These are phyloP conservation scores for Fusarium albosuccineum DNA, from an alignment of 2,329 filamentous ascomycete genomes.

Conservation along the genomic window DNA sequence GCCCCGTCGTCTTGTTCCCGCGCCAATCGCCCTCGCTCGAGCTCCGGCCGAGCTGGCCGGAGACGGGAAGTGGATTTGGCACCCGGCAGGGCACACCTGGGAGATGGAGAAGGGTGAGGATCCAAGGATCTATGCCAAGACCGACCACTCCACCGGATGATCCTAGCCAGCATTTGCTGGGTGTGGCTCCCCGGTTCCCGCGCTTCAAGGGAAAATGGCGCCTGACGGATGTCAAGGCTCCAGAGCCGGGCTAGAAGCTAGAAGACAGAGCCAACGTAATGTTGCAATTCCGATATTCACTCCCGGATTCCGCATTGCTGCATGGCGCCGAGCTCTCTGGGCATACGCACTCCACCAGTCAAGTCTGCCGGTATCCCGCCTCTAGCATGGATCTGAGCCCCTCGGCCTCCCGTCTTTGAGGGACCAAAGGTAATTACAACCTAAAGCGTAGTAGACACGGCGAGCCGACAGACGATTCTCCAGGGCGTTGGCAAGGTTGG, in stretches of 20 bases:
- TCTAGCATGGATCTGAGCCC: conserved; percentile 21
- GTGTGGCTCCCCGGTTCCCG: conserved; percentile 2
- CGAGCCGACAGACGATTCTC: conserved; percentile 7
- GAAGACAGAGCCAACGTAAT: not conserved
- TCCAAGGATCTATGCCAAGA: conserved; percentile 3
- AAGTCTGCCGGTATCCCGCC: conserved; percentile 9
- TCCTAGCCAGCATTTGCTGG: conserved; percentile 1
- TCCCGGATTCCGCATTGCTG: not conserved
- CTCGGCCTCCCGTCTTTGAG: conserved; percentile 12
- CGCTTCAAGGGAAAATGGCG: conserved; percentile 4
- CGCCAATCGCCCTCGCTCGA: conserved; percentile 19
- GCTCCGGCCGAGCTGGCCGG: not conserved
- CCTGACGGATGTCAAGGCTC: conserved; percentile 6
- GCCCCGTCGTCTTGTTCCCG: not conserved
- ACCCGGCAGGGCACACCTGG: not conserved
- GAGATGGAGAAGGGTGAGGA: not conserved
- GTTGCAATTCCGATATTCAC: conserved; percentile 1
- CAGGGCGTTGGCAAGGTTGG: not conserved
- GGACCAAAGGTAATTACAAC: conserved; percentile 32
- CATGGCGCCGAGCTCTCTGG: not conserved
- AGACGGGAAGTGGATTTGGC: not conserved
- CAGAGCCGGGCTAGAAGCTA: not conserved
- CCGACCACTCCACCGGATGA: conserved; percentile 6
- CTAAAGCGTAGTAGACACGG: conserved; percentile 23
- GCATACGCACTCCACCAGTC: conserved; percentile 8